phyloP scores from a whole-genome alignment of 148 eudicot genomes.

The Pharnaceum exiguum region DNA sequence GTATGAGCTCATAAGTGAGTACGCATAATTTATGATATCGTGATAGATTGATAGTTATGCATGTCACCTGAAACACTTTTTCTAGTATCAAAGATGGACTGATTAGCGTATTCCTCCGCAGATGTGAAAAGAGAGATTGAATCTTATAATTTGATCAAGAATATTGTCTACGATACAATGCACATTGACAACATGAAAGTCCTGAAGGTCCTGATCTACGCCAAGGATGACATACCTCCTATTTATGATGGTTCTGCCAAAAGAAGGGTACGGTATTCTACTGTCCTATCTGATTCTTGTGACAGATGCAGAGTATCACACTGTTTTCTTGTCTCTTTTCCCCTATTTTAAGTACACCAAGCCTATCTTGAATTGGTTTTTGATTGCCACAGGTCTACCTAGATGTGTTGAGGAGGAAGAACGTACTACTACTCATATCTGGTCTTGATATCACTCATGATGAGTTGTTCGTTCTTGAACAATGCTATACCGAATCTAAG shows the following conservation, averaged over 20 bases:
- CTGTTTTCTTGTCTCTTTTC: too few species aligned
- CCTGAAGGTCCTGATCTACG: conserved; percentile 29
- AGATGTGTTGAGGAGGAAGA: conserved; percentile 17
- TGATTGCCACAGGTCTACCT: conserved; percentile 21
- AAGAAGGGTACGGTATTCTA: conserved; percentile 26
- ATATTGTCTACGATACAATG: conserved; percentile 16
- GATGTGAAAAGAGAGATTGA: conserved; percentile 36
- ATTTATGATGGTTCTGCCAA: conserved; percentile 32
- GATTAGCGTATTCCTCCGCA: conserved; percentile 21
- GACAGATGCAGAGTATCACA: too few species aligned
- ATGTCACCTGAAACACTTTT: too few species aligned
- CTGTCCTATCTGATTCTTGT: too few species aligned
- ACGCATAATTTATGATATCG: too few species aligned
- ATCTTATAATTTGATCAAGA: conserved; percentile 16
- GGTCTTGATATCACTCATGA: conserved; percentile 21
- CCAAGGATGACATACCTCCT: conserved; percentile 30
- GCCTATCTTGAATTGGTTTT: neutral
- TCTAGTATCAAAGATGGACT: too few species aligned
- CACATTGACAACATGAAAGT: conserved; percentile 50
- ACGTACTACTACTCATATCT: conserved; percentile 29
- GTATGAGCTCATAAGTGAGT: conserved; percentile 21
- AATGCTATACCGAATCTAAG: conserved; percentile 13
- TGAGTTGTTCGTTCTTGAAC: conserved; percentile 21
- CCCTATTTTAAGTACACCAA: too few species aligned
- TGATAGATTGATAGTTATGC: too few species aligned